Percentiles rank a stretch among this genome's conserved stretches.
Conservation (phyloP, 176 grass and related monocot genomes). For the Aegilops bicornis region DNA sequence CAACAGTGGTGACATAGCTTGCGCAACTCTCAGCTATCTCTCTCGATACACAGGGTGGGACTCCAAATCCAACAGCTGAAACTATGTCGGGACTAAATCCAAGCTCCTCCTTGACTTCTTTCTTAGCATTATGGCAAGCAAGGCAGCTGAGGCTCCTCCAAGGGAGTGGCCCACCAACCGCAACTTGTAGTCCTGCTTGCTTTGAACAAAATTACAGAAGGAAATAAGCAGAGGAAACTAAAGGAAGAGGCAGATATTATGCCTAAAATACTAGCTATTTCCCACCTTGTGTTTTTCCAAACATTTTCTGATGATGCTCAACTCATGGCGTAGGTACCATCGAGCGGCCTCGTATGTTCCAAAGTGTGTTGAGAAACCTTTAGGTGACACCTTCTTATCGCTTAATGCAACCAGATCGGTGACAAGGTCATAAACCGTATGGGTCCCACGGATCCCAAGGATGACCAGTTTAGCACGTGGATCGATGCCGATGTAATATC, state of each 20-base stretch:
- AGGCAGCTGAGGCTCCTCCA: slow-evolving; percentile 79
- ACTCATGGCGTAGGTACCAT: slow-evolving; percentile 83
- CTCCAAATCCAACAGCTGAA: slow-evolving; percentile 88
- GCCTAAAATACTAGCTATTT: neutral
- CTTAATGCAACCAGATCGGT: slow-evolving; percentile 81
- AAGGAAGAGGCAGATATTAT: neutral
- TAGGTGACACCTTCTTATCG: slow-evolving; percentile 72
- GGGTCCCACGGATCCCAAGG: slow-evolving; percentile 91
- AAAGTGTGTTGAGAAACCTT: slow-evolving; percentile 85
- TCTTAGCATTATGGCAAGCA: slow-evolving; percentile 86
- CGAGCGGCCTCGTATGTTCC: slow-evolving; percentile 89
- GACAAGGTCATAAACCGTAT: slow-evolving; percentile 87
- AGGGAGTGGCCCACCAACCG: slow-evolving; percentile 87
- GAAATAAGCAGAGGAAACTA: neutral
- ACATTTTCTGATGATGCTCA: slow-evolving; percentile 66
- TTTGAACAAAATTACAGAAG: neutral
- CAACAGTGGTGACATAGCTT: slow-evolving; percentile 85
- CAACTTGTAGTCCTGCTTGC: slow-evolving; percentile 78
- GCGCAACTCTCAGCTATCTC: slow-evolving; percentile 77
- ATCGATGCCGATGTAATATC: slow-evolving; percentile 83
- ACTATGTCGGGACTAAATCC: slow-evolving; percentile 91
- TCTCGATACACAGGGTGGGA: slow-evolving; percentile 88
- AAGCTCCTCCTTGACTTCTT: slow-evolving; percentile 87
- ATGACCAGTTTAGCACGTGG: slow-evolving; percentile 70
- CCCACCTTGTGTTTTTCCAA: slow-evolving; percentile 81